Evolutionary conservation across 1,284 basidiomycete genomes (phyloP), one percentile per base, ranked within the genome.

Genomic region (Coniophora puteana): DNA sequence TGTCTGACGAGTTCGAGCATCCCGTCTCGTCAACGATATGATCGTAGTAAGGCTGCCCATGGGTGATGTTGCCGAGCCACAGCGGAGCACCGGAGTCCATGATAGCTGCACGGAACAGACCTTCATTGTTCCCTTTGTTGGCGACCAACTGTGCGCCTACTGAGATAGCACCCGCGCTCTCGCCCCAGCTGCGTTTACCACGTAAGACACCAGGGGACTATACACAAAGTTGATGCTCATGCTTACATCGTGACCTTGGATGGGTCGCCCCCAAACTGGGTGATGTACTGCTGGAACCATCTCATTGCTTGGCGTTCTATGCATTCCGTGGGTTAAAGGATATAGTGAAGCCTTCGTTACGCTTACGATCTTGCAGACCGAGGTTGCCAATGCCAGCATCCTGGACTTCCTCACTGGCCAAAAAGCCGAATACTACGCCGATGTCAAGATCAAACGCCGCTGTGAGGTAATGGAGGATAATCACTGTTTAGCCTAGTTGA

Each of bases 241-340:
- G 37, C 60, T 31, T 50, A 65, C 62, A 66, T 54, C 10, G 57
- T 64, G 5, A 66, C 63, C 39, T 54, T 53, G 2, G 46, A 38
- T 40, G 60, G 57, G 44, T 74, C 66, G 5, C 74, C 74, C 8
- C 69, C 67, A 45, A 75, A 75, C 0, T 52, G 53, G 14, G 48
- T 39, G 28, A 76, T 69, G 46, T 74, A 68, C 41, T 65, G 51
- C 34, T 71, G 65, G 0, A 75, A 53, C 72, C 74, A 77, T 33
- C 65, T 50, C 8, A 78, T 51, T 0, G 67, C 69, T n/a, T 57
- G 42, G 13, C 56, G 54, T 40, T 62, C 60, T 63, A 14, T 23
- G 37, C 22, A 29, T 13, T 4, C 30, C 30, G 16, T 10, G 12
- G 4, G 12, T n/a, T n/a, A 16, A 5, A 17, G 23, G 4, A 8